phyloP scores from a whole-genome alignment of 2,329 filamentous ascomycete genomes.

The Pleurostoma richardsiae region DNA sequence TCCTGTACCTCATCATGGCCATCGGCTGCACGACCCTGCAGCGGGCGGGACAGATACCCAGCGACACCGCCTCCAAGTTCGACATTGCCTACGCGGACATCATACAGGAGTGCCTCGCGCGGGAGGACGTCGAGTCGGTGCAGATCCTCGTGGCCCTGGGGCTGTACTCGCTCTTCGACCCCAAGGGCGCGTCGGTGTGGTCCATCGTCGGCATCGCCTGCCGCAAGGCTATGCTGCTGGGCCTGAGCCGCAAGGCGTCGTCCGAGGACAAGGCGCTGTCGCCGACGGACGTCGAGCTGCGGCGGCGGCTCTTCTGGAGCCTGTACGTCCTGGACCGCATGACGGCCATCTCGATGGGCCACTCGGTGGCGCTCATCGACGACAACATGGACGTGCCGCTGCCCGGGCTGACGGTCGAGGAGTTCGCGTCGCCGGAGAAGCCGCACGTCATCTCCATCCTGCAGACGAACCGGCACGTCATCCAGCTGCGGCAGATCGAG shows the following conservation, averaged over 20 bases:
- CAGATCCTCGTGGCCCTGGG: constrained; percentile 35
- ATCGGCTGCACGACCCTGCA: constrained; percentile 39
- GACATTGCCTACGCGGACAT: constrained; percentile 32
- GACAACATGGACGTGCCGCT: constrained; percentile 33
- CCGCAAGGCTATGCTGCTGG: constrained; percentile 32
- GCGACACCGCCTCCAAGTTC: constrained; percentile 23
- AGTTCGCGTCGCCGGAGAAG: constrained; percentile 33
- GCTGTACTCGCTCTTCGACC: constrained; percentile 37
- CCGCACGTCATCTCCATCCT: constrained; percentile 31
- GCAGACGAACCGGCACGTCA: constrained; percentile 38
- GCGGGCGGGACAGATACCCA: constrained; percentile 32
- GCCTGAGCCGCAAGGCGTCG: constrained; percentile 24
- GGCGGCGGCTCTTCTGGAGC: constrained; percentile 33
- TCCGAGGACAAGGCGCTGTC: constrained; percentile 26
- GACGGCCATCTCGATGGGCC: constrained; percentile 33
- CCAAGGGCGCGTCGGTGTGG: constrained; percentile 30
- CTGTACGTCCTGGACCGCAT: constrained; percentile 33
- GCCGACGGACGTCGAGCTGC: constrained; percentile 19
- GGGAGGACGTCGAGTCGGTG: constrained; percentile 28
- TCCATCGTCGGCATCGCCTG: constrained; percentile 32
- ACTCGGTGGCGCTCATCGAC: constrained; percentile 32
- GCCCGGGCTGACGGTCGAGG: constrained; percentile 37
- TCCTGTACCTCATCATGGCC: constrained; percentile 38
- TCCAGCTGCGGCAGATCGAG: constrained; percentile 37
- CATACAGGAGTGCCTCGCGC: constrained; percentile 31